Evolutionary conservation across 2,329 filamentous ascomycete genomes (phyloP).

Genomic region (Aureobasidium melanogenum): DNA sequence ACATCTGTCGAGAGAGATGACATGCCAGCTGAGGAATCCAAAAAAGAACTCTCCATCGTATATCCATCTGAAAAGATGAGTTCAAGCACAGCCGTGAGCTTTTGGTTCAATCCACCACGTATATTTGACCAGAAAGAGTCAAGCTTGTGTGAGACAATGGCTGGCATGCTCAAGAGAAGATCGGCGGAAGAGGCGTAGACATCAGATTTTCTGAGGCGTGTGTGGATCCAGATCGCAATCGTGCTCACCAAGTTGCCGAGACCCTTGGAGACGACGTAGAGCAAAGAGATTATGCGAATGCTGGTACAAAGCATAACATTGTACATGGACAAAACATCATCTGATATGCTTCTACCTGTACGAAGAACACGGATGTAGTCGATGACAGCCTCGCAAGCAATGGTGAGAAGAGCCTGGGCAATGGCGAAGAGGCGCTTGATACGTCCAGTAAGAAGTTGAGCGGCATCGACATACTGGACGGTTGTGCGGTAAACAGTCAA

Average conservation of each 20-base stretch:
- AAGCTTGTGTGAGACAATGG: neutral
- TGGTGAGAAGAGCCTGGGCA: neutral
- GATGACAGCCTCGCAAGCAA: neutral
- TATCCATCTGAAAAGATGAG: neutral
- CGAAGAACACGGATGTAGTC: neutral
- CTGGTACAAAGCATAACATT: neutral
- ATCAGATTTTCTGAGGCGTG: neutral
- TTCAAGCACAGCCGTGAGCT: neutral
- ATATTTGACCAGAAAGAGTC: neutral
- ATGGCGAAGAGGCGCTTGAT: neutral
- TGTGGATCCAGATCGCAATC: neutral
- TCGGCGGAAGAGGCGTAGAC: neutral
- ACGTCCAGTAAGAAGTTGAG: neutral
- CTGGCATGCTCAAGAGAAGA: neutral
- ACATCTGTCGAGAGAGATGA: neutral
- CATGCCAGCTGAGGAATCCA: no score
- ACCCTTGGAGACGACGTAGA: neutral
- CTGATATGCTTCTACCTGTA: neutral
- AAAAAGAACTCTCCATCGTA: no score
- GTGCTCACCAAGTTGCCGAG: neutral
- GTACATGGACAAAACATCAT: neutral
- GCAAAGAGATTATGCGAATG: neutral
- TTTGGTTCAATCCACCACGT: neutral
- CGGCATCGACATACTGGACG: neutral
- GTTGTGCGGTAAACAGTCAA: neutral